Base-by-base conservation (phyloP, 345 rosid genomes). In the Erucastrum elatum region DNA sequence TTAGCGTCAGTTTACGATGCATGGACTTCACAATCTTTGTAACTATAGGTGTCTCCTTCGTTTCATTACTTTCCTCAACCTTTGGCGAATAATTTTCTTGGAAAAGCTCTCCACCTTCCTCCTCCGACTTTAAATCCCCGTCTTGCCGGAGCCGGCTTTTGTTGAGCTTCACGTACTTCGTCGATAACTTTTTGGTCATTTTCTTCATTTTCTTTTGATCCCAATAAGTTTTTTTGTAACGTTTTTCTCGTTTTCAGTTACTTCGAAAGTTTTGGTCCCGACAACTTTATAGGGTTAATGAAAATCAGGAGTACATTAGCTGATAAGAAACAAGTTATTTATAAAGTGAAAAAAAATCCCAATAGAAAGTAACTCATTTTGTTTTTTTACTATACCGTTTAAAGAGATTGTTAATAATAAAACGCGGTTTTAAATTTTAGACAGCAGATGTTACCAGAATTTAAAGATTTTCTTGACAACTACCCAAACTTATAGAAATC, bases 1-100 rank as follows among this genome's bases (percentile, higher is more conserved):
- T 80, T 64, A 75, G 29, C 76, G 3, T 75, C 0, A 80, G 63
- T 53, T 80, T 80, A 64, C 83, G 80, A 25, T 80, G 83, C 83
- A 75, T 80, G 33, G 72, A 75, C 72, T 75, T 72, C 67, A 80
- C 64, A n/a, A 80, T 58, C 68, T 75, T 80, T 64, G 75, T 75
- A 9, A 80, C 63, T 5, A 41, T 75, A 21, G 79, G 63, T 39
- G 67, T 75, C 68, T 75, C 79, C 13, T 63, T 74, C 0, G 41
- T 69, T 55, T 39, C 79, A 29, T 67, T 73, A 68, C 17, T 15
- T 63, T 64, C 71, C 0, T 6, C 71, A 6, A 30, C 55, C 9
- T 64, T 68, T 6, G 68, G 55, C 16, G 44, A 55, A 41, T 64
- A 25, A 6, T 11, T 70, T 70, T 44, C 68, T 33, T 13, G 44